Evolutionary conservation across 306 rosid species (phyloP).

Genomic region (Malus sylvestris): DNA sequence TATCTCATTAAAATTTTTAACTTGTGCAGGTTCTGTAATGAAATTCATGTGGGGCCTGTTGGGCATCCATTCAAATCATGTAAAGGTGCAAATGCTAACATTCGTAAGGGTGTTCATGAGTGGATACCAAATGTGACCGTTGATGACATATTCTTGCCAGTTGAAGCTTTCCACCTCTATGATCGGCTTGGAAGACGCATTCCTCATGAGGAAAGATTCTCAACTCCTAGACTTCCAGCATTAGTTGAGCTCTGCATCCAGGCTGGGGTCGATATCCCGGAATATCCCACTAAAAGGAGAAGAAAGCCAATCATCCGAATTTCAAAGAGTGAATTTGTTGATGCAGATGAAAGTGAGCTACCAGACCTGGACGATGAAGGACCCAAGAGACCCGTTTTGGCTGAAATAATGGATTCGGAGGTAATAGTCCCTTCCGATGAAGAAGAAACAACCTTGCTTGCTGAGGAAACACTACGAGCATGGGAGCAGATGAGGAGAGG

Average conservation of each 20-base stretch:
- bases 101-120: constrained; percentile 67
- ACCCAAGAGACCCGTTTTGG: constrained; percentile 37
- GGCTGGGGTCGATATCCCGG: constrained; percentile 78
- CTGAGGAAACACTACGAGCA: constrained; percentile 71
- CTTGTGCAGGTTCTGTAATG: constrained; percentile 73
- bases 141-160: constrained; percentile 69
- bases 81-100: constrained; percentile 50
- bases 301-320: constrained; percentile 80
- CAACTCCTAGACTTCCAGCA: constrained; percentile 82
- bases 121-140: constrained; percentile 57
- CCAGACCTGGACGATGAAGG: constrained; percentile 49
- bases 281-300: constrained; percentile 75
- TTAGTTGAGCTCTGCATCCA: constrained; percentile 88
- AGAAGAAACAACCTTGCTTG: constrained; percentile 43
- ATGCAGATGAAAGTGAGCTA: constrained; percentile 91
- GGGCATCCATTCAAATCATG: constrained; percentile 97
- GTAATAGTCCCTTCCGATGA: constrained; percentile 36
- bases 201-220: constrained; percentile 64
- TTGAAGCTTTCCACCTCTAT: constrained; percentile 76
- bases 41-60: constrained; percentile 83
- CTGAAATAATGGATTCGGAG: constrained; percentile 61
- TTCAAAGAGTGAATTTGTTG: constrained; percentile 64
- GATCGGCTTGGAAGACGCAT: constrained; percentile 81
- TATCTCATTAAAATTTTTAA: not conserved
- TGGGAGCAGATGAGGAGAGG: constrained; percentile 86